Percentiles rank a stretch among this genome's conserved stretches.
phyloP scores from a whole-genome alignment of 371 early-diverging fungal genomes.

The Mucor lusitanicus region DNA sequence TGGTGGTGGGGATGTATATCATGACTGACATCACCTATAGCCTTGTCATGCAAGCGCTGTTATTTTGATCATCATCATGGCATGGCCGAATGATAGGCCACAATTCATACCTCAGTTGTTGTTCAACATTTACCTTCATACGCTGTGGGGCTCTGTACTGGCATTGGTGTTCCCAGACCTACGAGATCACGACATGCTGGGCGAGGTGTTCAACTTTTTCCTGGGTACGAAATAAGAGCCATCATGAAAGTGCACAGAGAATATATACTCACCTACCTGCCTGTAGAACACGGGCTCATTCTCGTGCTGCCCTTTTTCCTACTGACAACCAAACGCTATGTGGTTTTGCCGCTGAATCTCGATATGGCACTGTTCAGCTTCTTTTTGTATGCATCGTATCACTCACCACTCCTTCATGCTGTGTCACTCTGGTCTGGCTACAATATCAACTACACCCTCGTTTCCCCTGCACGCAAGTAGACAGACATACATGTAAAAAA shows the following conservation, averaged over 20 bases:
- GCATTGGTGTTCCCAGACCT: slow-evolving; percentile 58
- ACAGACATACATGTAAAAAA: not conserved
- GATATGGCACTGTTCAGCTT: slow-evolving; percentile 56
- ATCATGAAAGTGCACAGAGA: too few species aligned
- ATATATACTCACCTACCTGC: not conserved
- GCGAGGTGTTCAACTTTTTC: slow-evolving; percentile 61
- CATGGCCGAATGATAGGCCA: slow-evolving; percentile 46
- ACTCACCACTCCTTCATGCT: slow-evolving; percentile 50
- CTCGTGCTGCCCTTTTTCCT: slow-evolving; percentile 54
- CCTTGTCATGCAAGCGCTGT: slow-evolving; percentile 62
- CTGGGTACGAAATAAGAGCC: too few species aligned
- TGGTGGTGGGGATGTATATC: not conserved
- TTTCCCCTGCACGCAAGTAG: slow-evolving; percentile 51
- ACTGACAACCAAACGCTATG: slow-evolving; percentile 52
- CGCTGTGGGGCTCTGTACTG: slow-evolving; percentile 56
- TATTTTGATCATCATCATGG: slow-evolving; percentile 49
- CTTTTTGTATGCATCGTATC: slow-evolving; percentile 57
- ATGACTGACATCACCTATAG: slow-evolving; percentile 25
- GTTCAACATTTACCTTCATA: slow-evolving; percentile 60
- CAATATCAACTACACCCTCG: slow-evolving; percentile 61
- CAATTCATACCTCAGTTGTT: slow-evolving; percentile 45
- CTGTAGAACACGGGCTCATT: slow-evolving; percentile 53
- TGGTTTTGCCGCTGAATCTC: slow-evolving; percentile 44
- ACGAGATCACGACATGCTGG: slow-evolving; percentile 54
- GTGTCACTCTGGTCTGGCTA: slow-evolving; percentile 51